phyloP scores from a whole-genome alignment of 306 rosid genomes.

The Pachyrhizus erosus region DNA sequence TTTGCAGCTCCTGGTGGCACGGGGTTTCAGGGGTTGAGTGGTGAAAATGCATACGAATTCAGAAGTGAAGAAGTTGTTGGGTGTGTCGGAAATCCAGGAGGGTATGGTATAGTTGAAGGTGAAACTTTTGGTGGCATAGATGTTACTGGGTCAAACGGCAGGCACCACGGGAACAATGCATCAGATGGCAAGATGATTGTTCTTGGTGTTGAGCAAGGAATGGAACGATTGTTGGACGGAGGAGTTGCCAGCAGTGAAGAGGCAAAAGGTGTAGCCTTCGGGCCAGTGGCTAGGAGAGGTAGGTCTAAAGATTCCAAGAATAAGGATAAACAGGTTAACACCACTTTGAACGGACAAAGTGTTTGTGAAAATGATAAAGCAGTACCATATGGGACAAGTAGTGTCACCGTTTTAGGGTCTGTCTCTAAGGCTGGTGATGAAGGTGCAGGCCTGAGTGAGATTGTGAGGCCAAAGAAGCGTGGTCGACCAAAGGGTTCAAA shows the following conservation, averaged over 20 bases:
- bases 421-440: constrained; percentile 32
- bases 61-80: constrained; percentile 19
- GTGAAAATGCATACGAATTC: constrained; percentile 37
- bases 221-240: neutral
- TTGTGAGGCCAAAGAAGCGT: constrained; percentile 34
- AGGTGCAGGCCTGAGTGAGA: constrained; percentile 32
- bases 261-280: neutral
- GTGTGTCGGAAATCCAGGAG: constrained; percentile 6
- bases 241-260: constrained; percentile 16
- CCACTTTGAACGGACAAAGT: neutral
- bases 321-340: constrained; percentile 37
- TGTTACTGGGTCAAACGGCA: constrained; percentile 26
- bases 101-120: constrained; percentile 20
- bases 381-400: neutral
- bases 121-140: constrained; percentile 32
- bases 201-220: constrained; percentile 18
- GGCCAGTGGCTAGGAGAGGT: neutral
- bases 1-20: constrained; percentile 27
- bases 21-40: constrained; percentile 35
- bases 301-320: constrained; percentile 42
- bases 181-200: neutral
- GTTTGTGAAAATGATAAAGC: constrained; percentile 22
- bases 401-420: constrained; percentile 13
- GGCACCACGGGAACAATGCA: neutral
- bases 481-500: constrained; percentile 30